phyloP scores from a whole-genome alignment of 768 basidiomycete species.

The Pleurotus ostreatus region DNA sequence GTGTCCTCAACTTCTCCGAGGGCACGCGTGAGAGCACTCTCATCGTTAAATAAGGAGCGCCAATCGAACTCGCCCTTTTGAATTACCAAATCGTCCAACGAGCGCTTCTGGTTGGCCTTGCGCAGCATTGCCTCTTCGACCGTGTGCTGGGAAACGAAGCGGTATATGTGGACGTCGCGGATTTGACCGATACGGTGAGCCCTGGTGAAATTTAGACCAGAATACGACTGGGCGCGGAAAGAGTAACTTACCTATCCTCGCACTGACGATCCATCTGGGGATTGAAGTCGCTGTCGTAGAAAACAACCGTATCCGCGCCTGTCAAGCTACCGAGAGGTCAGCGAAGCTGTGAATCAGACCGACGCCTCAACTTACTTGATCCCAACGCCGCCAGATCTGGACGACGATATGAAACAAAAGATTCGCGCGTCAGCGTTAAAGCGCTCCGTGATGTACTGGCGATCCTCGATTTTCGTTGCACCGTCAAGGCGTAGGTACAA shows the following conservation, averaged over 20 bases:
- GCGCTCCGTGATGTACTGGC: slow-evolving; percentile 86
- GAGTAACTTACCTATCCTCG: slow-evolving; percentile 70
- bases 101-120: slow-evolving; percentile 97
- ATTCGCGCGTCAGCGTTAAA: slow-evolving; percentile 76
- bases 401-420: slow-evolving; percentile 87
- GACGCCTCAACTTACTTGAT: slow-evolving; percentile 67
- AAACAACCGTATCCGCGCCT: slow-evolving; percentile 92
- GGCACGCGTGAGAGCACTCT: slow-evolving; percentile 62
- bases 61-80: slow-evolving; percentile 95
- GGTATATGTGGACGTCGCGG: slow-evolving; percentile 93
- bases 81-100: slow-evolving; percentile 86
- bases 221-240: not conserved
- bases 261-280: slow-evolving; percentile 98
- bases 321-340: slow-evolving; percentile 47
- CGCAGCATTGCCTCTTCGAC: slow-evolving; percentile 96
- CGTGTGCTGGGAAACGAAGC: slow-evolving; percentile 85
- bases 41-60: slow-evolving; percentile 76
- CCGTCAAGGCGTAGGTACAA: slow-evolving; percentile 94
- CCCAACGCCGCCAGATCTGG: slow-evolving; percentile 81
- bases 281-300: slow-evolving; percentile 97
- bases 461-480: slow-evolving; percentile 91
- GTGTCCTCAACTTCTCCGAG: slow-evolving; percentile 84
- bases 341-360: no score
- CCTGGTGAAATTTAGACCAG: slow-evolving; percentile 30
- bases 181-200: slow-evolving; percentile 99